Percentiles rank a stretch among this genome's conserved stretches.
These are phyloP conservation scores for Mortierella sp. DNA, from an alignment of 371 early-diverging fungal genomes.

Conservation along the genomic window DNA sequence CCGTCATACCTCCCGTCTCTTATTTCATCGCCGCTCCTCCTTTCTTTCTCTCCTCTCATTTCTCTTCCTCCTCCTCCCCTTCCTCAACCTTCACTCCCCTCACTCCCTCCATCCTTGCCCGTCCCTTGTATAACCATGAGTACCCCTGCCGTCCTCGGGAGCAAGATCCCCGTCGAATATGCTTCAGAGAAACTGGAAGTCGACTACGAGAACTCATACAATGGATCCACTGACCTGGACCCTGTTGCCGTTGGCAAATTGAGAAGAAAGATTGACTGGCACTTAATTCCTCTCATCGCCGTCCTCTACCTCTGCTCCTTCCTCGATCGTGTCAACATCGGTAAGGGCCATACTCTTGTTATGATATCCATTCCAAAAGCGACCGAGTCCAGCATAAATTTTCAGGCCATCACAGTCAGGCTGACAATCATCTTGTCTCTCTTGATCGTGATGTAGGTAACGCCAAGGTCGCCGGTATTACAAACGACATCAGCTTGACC, in stretches of 20 bases:
- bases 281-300: constrained; percentile 78
- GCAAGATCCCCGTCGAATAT: constrained; percentile 26
- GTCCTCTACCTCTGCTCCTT: constrained; percentile 80
- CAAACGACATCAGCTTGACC: constrained; percentile 60
- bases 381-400: background rate
- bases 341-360: constrained; percentile 31
- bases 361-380: background rate
- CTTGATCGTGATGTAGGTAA: constrained; percentile 56
- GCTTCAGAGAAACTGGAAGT: constrained; percentile 16
- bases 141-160: background rate
- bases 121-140: constrained; percentile 2
- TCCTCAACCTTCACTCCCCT: background rate
- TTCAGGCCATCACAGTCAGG: background rate
- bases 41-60: background rate
- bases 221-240: constrained; percentile 20
- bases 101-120: background rate
- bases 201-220: constrained; percentile 21
- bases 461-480: constrained; percentile 70
- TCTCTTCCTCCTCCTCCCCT: background rate
- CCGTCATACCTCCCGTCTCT: background rate
- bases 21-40: background rate
- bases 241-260: constrained; percentile 55
- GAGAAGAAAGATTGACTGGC: constrained; percentile 76
- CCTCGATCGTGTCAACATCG: constrained; percentile 86
- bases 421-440: background rate